These are phyloP conservation scores for Suhomyces kunorum DNA, from an alignment of 1,139 yeast species.

Conservation along the genomic window DNA sequence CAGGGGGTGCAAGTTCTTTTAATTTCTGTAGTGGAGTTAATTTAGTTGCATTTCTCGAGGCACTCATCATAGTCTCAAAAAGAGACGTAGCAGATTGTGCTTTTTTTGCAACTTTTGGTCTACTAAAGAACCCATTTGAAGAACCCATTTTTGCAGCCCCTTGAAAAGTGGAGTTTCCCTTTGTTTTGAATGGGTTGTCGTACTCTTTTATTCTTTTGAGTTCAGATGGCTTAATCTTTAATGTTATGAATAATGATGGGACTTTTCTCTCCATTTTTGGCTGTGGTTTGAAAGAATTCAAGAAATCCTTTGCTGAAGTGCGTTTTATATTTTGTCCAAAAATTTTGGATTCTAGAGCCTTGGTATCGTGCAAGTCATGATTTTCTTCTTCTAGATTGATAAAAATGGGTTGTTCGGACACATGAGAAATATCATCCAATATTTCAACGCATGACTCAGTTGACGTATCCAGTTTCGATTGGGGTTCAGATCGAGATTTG, in stretches of 20 bases:
- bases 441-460: conserved; percentile 1
- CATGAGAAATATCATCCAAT: conserved; percentile 1
- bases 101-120: conserved; percentile 10
- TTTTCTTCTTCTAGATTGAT: conserved; percentile 8
- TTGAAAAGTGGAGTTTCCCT: conserved; percentile 21
- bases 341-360: conserved; percentile 22
- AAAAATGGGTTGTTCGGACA: conserved; percentile 4
- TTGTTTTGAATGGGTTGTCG: conserved; percentile 36
- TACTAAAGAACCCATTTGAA: conserved; percentile 18
- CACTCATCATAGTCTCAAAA: conserved; percentile 22
- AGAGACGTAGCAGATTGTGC: conserved; percentile 8
- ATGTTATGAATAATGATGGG: conserved; percentile 24
- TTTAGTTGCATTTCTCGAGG: conserved; percentile 19
- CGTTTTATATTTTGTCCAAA: conserved; percentile 22
- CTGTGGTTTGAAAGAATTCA: conserved; percentile 13
- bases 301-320: conserved; percentile 25
- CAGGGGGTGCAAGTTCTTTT: conserved; percentile 21
- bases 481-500: conserved; percentile 10
- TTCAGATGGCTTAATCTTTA: conserved; percentile 28
- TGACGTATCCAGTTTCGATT: background rate
- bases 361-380: conserved; percentile 1
- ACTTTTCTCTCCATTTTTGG: conserved; percentile 11
- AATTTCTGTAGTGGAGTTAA: conserved; percentile 23
- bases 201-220: conserved; percentile 29
- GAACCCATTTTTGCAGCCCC: background rate